Base-by-base conservation (phyloP, 1,139 yeast genomes). In the Kodamaea arcana region DNA sequence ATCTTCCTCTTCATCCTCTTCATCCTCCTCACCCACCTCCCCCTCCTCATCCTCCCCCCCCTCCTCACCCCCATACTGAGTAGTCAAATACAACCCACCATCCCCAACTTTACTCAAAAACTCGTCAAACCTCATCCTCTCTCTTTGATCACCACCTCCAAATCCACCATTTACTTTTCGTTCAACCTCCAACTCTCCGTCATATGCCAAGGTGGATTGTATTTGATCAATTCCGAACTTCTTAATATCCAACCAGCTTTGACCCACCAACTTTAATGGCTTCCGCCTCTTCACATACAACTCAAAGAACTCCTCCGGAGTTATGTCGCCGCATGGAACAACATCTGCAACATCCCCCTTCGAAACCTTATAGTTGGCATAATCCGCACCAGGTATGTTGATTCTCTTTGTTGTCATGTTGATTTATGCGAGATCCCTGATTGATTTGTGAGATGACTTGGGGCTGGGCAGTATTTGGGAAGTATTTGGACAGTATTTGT, bases 111-210 rank as follows among this genome's bases (percentile, higher is more conserved):
- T 59, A 1, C 55, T 50, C 36, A 80, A 48, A 38, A 81, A 65
- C 15, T 77, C 75, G 0, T 45, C 47, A 39, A 81, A 62, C 2
- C 59, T 50, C 75, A 80, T 68, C 37, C 62, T 63, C 11, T 67
- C 55, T 43, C 87, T 58, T 37, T 64, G 57, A 21, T 66, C 62
- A 1, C 86, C 86, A 21, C 78, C 70, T 0, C 90, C 90, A 58
- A 75, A 82, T 3, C 90, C 90, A 34, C 76, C 75, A 28, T 64
- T 56, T 16, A 55, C 53, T 46, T 76, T 74, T 44, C 65, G 65
- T 50, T 82, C 90, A 6, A 24, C 26, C 3, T 53, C 54, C 3
- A 56, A 52, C 40, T 62, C 60, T 9, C 51, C 52, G 14, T n/a
- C 16, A n/a, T 11, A 13, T 12, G 9, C 11, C 24, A 70, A 60